These are phyloP conservation scores for Aspergillus udagawae DNA, from an alignment of 2,329 filamentous ascomycete species.

Conservation along the genomic window DNA sequence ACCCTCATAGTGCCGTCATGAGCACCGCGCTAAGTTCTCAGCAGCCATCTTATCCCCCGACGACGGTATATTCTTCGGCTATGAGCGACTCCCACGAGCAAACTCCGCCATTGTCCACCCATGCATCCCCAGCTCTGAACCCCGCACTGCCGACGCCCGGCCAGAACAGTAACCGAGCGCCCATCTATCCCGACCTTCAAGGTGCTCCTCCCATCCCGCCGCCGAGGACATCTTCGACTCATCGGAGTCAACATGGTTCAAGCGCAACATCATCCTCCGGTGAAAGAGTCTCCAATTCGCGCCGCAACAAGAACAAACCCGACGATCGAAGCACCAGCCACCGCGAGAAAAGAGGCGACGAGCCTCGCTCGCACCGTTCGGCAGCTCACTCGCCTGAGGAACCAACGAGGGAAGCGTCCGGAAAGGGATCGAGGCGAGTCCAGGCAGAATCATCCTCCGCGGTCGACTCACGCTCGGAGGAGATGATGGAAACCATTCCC, in stretches of 20 bases:
- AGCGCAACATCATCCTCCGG: conserved; percentile 30
- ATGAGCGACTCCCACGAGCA: conserved; percentile 45
- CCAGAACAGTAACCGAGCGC: conserved; percentile 29
- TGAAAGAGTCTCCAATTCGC: conserved; percentile 38
- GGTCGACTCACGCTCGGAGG: conserved; percentile 27
- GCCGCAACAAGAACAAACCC: conserved; percentile 35
- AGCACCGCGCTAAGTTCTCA: conserved; percentile 22
- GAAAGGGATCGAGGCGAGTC: conserved; percentile 39
- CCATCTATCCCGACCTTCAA: conserved; percentile 49
- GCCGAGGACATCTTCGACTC: conserved; percentile 75
- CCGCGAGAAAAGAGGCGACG: conserved; percentile 39
- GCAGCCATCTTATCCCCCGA: conserved; percentile 30
- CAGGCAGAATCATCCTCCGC: conserved; percentile 32
- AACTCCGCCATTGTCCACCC: conserved; percentile 38
- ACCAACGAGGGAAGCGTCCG: conserved; percentile 35
- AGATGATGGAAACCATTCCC: conserved; percentile 52
- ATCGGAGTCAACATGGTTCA: conserved; percentile 45
- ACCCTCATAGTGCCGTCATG: conserved; percentile 8
- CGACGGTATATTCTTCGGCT: conserved; percentile 34
- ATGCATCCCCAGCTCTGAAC: conserved; percentile 40
- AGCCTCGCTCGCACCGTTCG: conserved; percentile 43
- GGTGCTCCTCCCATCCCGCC: conserved; percentile 65
- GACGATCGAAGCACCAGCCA: conserved; percentile 40
- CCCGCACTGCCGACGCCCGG: conserved; percentile 23
- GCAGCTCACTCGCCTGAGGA: conserved; percentile 45